Conservation (phyloP, 1,139 yeast species). For the Trichomonascaceae sp. region DNA sequence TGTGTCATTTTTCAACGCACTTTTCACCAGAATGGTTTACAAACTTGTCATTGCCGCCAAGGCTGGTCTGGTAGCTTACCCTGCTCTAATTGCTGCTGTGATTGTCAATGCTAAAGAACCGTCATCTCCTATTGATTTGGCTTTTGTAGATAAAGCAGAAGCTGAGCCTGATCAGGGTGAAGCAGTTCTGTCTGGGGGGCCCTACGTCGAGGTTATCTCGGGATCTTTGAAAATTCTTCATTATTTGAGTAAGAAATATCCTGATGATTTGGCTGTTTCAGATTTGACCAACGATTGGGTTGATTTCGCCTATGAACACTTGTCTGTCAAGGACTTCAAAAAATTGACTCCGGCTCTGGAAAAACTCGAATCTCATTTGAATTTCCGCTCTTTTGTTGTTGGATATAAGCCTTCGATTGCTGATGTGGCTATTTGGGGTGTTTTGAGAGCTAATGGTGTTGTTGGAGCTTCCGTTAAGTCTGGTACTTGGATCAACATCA, state of each 20-base stretch:
- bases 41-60: constrained; percentile 70
- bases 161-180: constrained; percentile 35
- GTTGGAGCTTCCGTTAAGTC: constrained; percentile 86
- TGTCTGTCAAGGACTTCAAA: constrained; percentile 82
- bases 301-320: constrained; percentile 59
- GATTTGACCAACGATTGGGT: constrained; percentile 47
- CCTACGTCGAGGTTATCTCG: constrained; percentile 1
- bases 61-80: constrained; percentile 76
- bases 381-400: constrained; percentile 72
- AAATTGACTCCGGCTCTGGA: constrained; percentile 73
- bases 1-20: background rate
- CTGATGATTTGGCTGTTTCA: constrained; percentile 28
- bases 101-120: constrained; percentile 54
- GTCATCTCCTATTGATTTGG: constrained; percentile 49
- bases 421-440: constrained; percentile 91
- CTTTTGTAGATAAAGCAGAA: constrained; percentile 42
- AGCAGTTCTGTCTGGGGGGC: constrained; percentile 43
- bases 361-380: constrained; percentile 72
- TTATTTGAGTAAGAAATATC: constrained; percentile 44
- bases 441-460: constrained; percentile 83
- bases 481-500: constrained; percentile 73
- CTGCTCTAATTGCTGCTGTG: constrained; percentile 73
- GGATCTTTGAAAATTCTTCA: constrained; percentile 40
- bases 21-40: constrained; percentile 7
- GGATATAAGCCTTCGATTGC: constrained; percentile 66